Evolutionary conservation across 306 rosid genomes (phyloP).

Genomic region (Citrullus colocynthis): DNA sequence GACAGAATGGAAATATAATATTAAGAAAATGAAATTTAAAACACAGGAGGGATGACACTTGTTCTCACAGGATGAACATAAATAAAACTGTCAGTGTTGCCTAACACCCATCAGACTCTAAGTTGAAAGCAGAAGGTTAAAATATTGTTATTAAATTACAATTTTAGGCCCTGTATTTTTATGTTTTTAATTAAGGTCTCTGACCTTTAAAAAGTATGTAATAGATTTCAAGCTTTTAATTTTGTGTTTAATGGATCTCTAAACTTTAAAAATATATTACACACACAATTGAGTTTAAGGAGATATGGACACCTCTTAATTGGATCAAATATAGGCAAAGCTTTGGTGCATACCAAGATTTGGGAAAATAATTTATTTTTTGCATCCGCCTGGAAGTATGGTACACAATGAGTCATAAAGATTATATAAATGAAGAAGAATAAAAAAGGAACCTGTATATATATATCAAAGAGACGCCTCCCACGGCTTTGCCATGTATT

Average conservation of each 20-base stretch:
- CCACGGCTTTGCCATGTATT: slow-evolving; percentile 54
- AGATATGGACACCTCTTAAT: background rate
- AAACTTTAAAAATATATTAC: background rate
- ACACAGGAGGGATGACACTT: background rate
- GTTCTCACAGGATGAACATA: background rate
- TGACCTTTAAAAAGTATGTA: background rate
- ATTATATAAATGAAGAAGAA: background rate
- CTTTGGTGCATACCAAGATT: background rate
- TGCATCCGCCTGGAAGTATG: background rate
- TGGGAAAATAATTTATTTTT: background rate
- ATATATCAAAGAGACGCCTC: slow-evolving; percentile 56
- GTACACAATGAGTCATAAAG: background rate
- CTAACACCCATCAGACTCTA: background rate
- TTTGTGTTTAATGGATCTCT: background rate
- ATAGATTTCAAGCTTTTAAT: background rate
- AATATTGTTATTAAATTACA: no score
- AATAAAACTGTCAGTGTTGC: background rate
- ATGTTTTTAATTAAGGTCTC: background rate
- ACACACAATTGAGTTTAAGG: background rate
- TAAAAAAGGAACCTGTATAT: slow-evolving; percentile 44
- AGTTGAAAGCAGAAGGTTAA: background rate
- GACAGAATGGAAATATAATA: background rate
- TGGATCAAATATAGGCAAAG: background rate
- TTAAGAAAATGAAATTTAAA: background rate
- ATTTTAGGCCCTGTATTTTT: background rate